Conservation (phyloP, 306 rosid genomes). For the Cicer judaicum region DNA sequence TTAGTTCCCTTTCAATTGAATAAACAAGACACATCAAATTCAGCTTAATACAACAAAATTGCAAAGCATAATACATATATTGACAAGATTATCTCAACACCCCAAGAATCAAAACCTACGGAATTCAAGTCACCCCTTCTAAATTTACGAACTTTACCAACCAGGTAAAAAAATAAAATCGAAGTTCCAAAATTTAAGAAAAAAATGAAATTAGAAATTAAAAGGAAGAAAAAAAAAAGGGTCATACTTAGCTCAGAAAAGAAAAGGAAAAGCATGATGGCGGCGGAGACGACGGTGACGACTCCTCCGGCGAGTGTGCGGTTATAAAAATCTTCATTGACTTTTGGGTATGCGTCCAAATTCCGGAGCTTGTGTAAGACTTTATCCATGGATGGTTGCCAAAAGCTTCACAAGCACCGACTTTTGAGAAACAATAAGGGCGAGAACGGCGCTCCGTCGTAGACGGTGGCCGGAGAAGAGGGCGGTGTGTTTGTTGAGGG, state of each 20-base stretch:
- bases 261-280: conserved; percentile 76
- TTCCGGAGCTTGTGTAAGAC: conserved; percentile 75
- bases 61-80: conserved; percentile 8
- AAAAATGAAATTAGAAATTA: not conserved
- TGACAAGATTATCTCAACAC: conserved; percentile 34
- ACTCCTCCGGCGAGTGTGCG: conserved; percentile 91
- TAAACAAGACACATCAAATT: conserved; percentile 20
- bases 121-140: not conserved
- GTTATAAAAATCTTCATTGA: conserved; percentile 85
- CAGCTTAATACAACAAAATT: conserved; percentile 43
- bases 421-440: not conserved
- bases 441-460: conserved; percentile 39
- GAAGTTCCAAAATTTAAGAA: conserved; percentile 2
- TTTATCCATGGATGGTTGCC: conserved; percentile 60
- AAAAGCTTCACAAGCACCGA: conserved; percentile 38
- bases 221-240: conserved; percentile 13
- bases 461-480: conserved; percentile 51
- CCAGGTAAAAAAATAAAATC: conserved; percentile 37
- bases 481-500: not conserved
- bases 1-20: not conserved
- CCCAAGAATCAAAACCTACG: conserved; percentile 29
- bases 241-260: conserved; percentile 83
- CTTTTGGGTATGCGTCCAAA: conserved; percentile 92
- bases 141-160: conserved; percentile 30
- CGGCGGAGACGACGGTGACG: conserved; percentile 74